Base-by-base conservation (phyloP, 2,329 filamentous ascomycete species). In the Aspergillus floridensis region DNA sequence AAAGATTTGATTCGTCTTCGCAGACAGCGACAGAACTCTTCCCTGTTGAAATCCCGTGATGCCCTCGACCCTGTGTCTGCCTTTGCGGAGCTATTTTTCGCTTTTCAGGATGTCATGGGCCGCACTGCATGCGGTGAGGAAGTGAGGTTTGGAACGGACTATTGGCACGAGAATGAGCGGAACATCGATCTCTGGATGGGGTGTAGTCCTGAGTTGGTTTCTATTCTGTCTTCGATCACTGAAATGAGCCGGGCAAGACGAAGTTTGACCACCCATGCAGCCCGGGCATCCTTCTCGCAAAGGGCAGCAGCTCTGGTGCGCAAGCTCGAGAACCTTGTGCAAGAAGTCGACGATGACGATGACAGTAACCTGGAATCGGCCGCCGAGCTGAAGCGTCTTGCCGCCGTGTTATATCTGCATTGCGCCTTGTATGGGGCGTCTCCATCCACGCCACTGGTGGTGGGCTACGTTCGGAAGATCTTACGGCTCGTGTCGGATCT, bases 101-200 rank as follows among this genome's bases (percentile, higher is more conserved):
- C 80, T 3, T 82, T 81, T 14, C 80, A 82, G 59, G 80, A 82
- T 59, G 78, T 81, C 16, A 82, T 82, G 61, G 80, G 80, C 29
- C 74, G 80, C 35, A 82, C 80, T 0, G 80, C 80, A 0, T 82
- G 80, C 54, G 80, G 79, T 2, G 77, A 81, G 11, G 74, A 77
- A 8, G 76, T 79, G 0, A 67, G 80, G 0, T 82, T 82, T 49
- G 80, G 79, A 2, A 72, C 70, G 31, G 79, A 82, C 53, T 82
- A 81, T 58, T 82, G 80, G 80, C 66, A 68, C 24, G 67, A 73
- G 5, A 66, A 72, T 38, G 73, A 76, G 38, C 70, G 74, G 24
- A 70, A 72, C 0, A 76, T 79, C 44, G 74, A 80, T 58, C 64
- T 73, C 0, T 82, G 80, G 80, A 80, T 82, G 70, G 80, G 79